Base-by-base conservation (phyloP, 1,284 basidiomycete genomes). In the Coniferiporia sulphurascens region DNA sequence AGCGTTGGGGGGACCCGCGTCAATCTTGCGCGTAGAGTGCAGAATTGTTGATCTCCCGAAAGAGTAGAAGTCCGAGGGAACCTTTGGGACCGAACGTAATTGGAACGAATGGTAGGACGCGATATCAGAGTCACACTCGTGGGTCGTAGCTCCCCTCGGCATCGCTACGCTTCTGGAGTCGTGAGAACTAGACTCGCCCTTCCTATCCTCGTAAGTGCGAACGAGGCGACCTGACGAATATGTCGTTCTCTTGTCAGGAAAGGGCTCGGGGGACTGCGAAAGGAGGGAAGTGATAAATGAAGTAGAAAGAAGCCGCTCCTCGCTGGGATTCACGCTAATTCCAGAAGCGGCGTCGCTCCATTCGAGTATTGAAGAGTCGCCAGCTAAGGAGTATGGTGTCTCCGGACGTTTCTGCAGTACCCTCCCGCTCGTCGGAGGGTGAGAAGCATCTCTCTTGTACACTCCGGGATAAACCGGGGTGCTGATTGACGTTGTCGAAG, bases 321-420 rank as follows among this genome's bases (percentile, higher is more conserved):
- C 82, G n/a, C 75, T 70, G 22, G 77, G 73, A 69, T 83, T 81
- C 49, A 80, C 74, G 52, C 77, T 78, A 60, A 85, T 80, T 60
- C 75, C 78, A 7, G 82, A 83, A n/a, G 80, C 77, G 10, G 80
- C 83, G 66, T 85, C 83, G 62, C 83, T 79, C 82, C 83, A 84
- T 65, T 82, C 79, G 66, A 77, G 72, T 2, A 79, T 65, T 6
- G 72, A 69, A 38, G 67, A 62, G 10, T 56, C 43, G 41, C 44
- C 54, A 50, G 56, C 50, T 27, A 41, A 41, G 21, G 56, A 64
- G n/a, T 65, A 65, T 46, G 67, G 55, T 36, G 65, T 66, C 61
- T 52, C 66, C 49, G 62, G 56, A 21, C 59, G 56, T 49, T 61
- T 48, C 48, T 54, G 43, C 21, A 55, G 38, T 21, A 54, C 41